Conservation (phyloP, 805 yeast genomes). For the Candida xyloterini region DNA sequence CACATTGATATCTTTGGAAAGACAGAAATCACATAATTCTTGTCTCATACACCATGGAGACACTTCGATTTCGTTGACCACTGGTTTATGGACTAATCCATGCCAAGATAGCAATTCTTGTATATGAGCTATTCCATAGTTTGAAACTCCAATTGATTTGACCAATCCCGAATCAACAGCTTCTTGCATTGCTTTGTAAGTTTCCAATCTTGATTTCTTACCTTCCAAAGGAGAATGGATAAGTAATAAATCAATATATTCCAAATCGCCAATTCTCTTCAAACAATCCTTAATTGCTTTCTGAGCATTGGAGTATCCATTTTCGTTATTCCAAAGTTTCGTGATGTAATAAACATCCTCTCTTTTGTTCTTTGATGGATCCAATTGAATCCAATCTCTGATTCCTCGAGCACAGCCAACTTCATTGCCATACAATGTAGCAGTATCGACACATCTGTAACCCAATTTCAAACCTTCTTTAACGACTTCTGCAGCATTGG, state of each 20-base stretch:
- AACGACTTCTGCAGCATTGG: conserved; percentile 38
- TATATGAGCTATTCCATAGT: conserved; percentile 59
- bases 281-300: conserved; percentile 57
- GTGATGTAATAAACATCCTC: conserved; percentile 63
- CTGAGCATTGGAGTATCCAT: conserved; percentile 57
- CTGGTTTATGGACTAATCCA: conserved; percentile 54
- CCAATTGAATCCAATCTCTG: conserved; percentile 36
- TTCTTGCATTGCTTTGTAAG: conserved; percentile 76
- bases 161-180: conserved; percentile 57
- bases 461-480: conserved; percentile 43
- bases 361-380: conserved; percentile 39
- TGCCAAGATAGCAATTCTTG: conserved; percentile 60
- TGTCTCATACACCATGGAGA: conserved; percentile 79
- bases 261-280: conserved; percentile 47
- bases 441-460: conserved; percentile 47
- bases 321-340: conserved; percentile 67
- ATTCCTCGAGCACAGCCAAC: conserved; percentile 49
- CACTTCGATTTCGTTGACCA: conserved; percentile 77
- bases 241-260: conserved; percentile 70
- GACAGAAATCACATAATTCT: conserved; percentile 60
- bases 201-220: conserved; percentile 47
- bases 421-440: conserved; percentile 48
- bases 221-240: conserved; percentile 63
- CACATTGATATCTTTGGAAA: conserved; percentile 50
- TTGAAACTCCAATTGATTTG: conserved; percentile 74